These are phyloP conservation scores for Auxenochlorella pyrenoidosa DNA, from an alignment of 139 green algal genomes.

Conservation along the genomic window DNA sequence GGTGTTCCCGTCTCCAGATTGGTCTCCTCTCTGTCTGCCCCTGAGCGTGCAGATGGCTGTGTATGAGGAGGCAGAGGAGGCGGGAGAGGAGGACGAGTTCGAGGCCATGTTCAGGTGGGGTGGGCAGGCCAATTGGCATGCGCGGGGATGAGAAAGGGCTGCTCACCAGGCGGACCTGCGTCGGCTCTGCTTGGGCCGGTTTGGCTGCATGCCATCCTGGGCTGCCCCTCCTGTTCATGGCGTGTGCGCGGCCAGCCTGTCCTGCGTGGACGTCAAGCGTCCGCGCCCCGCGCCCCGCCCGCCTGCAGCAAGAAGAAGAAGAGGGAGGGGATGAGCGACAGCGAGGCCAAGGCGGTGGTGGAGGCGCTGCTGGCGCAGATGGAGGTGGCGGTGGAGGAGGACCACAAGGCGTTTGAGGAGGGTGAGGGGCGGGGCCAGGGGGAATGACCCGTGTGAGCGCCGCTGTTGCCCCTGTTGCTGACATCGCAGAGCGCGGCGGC, in stretches of 20 bases:
- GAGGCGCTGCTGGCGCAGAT: conserved; percentile 59
- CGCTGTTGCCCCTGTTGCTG: neutral
- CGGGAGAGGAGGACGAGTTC: conserved; percentile 17
- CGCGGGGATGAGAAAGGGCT: too few relatives aligned
- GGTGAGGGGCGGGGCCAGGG: neutral
- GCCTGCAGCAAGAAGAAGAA: conserved; percentile 18
- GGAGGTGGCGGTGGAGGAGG: conserved; percentile 66
- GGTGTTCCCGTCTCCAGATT: too few relatives aligned
- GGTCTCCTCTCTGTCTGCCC: too few relatives aligned
- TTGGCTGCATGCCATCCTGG: too few relatives aligned
- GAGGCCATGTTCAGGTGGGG: conserved; percentile 13
- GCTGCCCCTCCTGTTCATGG: too few relatives aligned
- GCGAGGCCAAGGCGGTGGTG: conserved; percentile 43
- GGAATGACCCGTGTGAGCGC: neutral
- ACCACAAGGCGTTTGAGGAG: conserved; percentile 57
- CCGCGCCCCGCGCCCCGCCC: neutral
- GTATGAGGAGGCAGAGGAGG: conserved; percentile 14
- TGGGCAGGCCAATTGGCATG: too few relatives aligned
- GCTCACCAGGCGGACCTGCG: too few relatives aligned
- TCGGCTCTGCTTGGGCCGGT: too few relatives aligned
- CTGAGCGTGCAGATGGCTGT: neutral
- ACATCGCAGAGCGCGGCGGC: neutral
- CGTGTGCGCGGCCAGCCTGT: too few relatives aligned
- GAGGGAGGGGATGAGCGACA: neutral
- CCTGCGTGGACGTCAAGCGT: neutral